These are phyloP conservation scores for Acanthamoeba sp. DNA, from an alignment of 208 protist species.

Conservation along the genomic window DNA sequence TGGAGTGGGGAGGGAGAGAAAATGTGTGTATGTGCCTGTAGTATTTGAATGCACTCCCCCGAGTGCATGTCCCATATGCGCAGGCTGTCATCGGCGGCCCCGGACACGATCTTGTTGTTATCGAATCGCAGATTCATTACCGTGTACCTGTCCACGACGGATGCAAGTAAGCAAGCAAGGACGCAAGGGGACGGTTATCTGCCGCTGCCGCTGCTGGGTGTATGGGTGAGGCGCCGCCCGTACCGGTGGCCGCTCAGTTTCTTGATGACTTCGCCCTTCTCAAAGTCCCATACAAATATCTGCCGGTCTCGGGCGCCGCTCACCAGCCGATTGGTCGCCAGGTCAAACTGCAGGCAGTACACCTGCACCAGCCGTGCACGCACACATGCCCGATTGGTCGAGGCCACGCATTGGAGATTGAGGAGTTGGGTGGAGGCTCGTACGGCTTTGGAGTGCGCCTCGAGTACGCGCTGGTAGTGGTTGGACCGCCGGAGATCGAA, in stretches of 20 bases:
- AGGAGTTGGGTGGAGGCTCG: not conserved
- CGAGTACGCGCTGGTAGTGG: slow-evolving; percentile 45
- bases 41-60: slow-evolving; percentile 71
- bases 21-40: slow-evolving; percentile 54
- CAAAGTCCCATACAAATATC: slow-evolving; percentile 72
- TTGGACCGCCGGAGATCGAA: slow-evolving; percentile 60
- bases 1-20: not conserved
- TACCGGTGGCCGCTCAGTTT: slow-evolving; percentile 69
- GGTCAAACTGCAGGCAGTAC: slow-evolving; percentile 68
- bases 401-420: not conserved
- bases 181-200: no score
- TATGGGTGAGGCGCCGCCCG: not conserved
- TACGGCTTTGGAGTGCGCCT: slow-evolving; percentile 61
- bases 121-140: slow-evolving; percentile 55
- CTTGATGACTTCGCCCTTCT: slow-evolving; percentile 57
- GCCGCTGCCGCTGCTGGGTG: no score
- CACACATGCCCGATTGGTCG: no score
- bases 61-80: slow-evolving; percentile 65
- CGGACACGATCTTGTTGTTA: slow-evolving; percentile 70
- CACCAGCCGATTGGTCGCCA: slow-evolving; percentile 56
- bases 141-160: slow-evolving; percentile 36
- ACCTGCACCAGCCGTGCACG: not conserved
- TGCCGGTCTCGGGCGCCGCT: slow-evolving; percentile 15
- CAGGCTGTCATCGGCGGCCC: slow-evolving; percentile 53
- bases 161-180: no score